Percentiles rank a stretch among this genome's conserved stretches.
Conservation (phyloP, 129 eudicot species). For the Arctium lappa region DNA sequence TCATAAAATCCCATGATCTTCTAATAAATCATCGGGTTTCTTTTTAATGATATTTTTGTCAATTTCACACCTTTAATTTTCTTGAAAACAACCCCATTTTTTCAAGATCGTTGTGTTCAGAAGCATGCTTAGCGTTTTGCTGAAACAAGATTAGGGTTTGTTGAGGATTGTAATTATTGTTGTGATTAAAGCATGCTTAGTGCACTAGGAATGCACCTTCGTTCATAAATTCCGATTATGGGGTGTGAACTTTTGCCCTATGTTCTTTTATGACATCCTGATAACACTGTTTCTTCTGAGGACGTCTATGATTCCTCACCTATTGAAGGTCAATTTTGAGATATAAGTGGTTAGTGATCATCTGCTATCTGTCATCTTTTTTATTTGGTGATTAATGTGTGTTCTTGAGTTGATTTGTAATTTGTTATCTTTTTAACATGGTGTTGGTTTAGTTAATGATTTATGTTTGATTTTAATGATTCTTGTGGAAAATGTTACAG, state of each 20-base stretch:
- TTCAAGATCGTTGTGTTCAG: not conserved
- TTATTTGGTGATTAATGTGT: not conserved
- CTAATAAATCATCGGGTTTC: too few species aligned
- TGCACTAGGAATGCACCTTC: constrained; percentile 67
- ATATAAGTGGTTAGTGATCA: constrained; percentile 49
- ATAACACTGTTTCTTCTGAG: constrained; percentile 34
- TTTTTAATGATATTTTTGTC: too few species aligned
- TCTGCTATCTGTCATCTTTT: not conserved
- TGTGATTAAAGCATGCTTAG: constrained; percentile 42
- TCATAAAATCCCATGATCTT: too few species aligned
- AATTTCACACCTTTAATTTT: too few species aligned
- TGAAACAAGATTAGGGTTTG: constrained; percentile 32
- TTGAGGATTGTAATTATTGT: constrained; percentile 7
- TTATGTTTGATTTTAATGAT: too few species aligned
- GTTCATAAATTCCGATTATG: constrained; percentile 86
- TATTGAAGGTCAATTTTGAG: constrained; percentile 44
- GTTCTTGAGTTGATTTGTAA: too few species aligned
- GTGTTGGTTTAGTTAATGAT: too few species aligned
- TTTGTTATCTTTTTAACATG: too few species aligned
- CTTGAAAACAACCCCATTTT: not conserved
- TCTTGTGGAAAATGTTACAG: too few species aligned
- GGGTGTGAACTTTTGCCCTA: constrained; percentile 80
- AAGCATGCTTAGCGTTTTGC: not conserved
- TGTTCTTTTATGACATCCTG: constrained; percentile 47
- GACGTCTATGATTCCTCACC: constrained; percentile 50